Conservation (phyloP, 306 rosid genomes). For the Pachyrhizus erosus region DNA sequence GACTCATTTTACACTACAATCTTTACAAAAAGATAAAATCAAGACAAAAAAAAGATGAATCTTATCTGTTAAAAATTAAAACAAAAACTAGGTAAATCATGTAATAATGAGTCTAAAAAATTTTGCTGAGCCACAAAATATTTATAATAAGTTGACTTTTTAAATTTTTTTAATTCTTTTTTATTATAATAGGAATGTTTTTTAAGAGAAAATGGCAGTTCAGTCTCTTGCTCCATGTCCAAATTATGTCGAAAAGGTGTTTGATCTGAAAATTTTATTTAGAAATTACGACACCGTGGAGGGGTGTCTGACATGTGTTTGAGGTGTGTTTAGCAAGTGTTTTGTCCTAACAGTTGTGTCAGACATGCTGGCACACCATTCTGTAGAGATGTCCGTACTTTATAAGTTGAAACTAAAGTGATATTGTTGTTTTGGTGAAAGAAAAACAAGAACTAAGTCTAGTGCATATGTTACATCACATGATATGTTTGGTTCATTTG, state of each 20-base stretch:
- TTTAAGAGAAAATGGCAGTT: background rate
- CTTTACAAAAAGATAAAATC: background rate
- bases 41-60: background rate
- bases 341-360: background rate
- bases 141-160: too few relatives aligned
- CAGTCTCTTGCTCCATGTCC: background rate
- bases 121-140: background rate
- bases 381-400: background rate
- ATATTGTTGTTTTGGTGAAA: conserved; percentile 20
- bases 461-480: conserved; percentile 30
- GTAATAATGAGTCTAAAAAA: too few relatives aligned
- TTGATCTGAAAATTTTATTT: background rate
- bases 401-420: background rate
- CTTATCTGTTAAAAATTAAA: too few relatives aligned
- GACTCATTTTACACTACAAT: background rate
- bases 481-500: conserved; percentile 40
- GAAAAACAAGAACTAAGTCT: conserved; percentile 22
- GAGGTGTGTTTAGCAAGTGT: background rate
- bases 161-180: too few relatives aligned
- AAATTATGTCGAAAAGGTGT: background rate
- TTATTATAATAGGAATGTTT: background rate
- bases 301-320: background rate
- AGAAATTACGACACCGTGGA: too few relatives aligned
- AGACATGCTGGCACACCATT: background rate
- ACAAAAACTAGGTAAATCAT: too few relatives aligned